Conservation (phyloP, 345 rosid genomes). For the Eucalyptus lansdowneana region DNA sequence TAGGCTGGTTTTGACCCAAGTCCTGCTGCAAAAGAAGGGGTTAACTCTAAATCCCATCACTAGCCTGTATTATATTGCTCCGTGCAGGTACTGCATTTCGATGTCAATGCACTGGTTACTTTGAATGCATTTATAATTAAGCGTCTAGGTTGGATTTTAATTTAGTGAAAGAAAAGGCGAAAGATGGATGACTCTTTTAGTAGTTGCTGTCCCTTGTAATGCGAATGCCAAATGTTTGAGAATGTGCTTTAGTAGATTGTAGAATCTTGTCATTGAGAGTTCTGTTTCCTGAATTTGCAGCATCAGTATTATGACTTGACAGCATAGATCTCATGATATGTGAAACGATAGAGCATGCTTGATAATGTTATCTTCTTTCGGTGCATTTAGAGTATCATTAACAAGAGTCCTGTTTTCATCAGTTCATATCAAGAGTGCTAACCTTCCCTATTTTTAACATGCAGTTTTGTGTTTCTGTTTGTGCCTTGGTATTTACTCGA, state of each 20-base stretch:
- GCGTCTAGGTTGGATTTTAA: neutral
- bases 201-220: neutral
- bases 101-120: neutral
- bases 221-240: neutral
- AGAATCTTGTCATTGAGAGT: neutral
- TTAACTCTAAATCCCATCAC: slow-evolving; percentile 83
- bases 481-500: slow-evolving; percentile 89
- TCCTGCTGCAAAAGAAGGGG: slow-evolving; percentile 91
- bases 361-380: neutral
- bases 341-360: neutral
- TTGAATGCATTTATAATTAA: neutral
- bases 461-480: slow-evolving; percentile 91
- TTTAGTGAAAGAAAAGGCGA: neutral
- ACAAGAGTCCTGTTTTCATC: neutral
- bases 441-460: neutral
- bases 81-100: slow-evolving; percentile 69
- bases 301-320: neutral
- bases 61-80: slow-evolving; percentile 95
- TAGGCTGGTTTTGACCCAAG: slow-evolving; percentile 92
- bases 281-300: neutral
- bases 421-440: neutral
- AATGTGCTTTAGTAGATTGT: neutral
- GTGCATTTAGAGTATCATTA: neutral
- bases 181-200: neutral
- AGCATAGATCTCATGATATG: neutral